Percentiles rank a stretch among this genome's conserved stretches.
These are phyloP conservation scores for Phaeoacremonium minimum DNA, from an alignment of 2,329 filamentous ascomycete species.

Conservation along the genomic window DNA sequence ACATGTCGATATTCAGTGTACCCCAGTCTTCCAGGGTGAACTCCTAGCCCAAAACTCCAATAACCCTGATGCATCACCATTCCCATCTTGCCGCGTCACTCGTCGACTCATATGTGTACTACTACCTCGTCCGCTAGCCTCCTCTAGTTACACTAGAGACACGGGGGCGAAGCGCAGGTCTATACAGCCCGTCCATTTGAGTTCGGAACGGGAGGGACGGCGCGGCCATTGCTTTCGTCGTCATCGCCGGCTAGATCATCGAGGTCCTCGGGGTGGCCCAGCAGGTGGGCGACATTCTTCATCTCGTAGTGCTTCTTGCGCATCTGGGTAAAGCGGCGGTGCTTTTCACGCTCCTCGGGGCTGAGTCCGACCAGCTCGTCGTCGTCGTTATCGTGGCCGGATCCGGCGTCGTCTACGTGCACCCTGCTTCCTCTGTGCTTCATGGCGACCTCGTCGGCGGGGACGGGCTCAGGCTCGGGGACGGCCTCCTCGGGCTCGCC, in stretches of 20 bases:
- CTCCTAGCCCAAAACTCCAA: too few relatives aligned
- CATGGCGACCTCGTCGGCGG: conserved; percentile 19
- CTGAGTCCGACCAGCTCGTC: conserved; percentile 49
- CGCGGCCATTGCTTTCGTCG: conserved; percentile 18
- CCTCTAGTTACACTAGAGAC: too few relatives aligned
- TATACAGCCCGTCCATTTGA: too few relatives aligned
- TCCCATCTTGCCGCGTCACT: too few relatives aligned
- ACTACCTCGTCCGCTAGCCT: too few relatives aligned
- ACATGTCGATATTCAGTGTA: too few relatives aligned
- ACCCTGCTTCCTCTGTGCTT: conserved; percentile 59
- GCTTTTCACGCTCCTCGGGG: conserved; percentile 81
- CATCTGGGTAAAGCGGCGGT: conserved; percentile 83
- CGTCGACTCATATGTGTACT: too few relatives aligned
- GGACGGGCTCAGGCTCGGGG: conserved; percentile 37
- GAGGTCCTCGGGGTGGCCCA: conserved; percentile 70
- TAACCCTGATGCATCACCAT: too few relatives aligned
- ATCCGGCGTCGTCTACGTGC: conserved; percentile 65
- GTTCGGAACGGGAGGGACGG: conserved; percentile 31
- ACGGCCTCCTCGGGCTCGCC: conserved; percentile 83
- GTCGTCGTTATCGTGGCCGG: conserved; percentile 54
- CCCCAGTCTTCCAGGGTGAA: too few relatives aligned
- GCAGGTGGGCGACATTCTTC: conserved; percentile 83
- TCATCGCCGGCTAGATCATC: conserved; percentile 52
- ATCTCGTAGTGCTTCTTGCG: conserved; percentile 99
- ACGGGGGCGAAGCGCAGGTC: too few relatives aligned